Conservation (phyloP, 2,329 filamentous ascomycete species). For the Acrodontium crateriforme region DNA sequence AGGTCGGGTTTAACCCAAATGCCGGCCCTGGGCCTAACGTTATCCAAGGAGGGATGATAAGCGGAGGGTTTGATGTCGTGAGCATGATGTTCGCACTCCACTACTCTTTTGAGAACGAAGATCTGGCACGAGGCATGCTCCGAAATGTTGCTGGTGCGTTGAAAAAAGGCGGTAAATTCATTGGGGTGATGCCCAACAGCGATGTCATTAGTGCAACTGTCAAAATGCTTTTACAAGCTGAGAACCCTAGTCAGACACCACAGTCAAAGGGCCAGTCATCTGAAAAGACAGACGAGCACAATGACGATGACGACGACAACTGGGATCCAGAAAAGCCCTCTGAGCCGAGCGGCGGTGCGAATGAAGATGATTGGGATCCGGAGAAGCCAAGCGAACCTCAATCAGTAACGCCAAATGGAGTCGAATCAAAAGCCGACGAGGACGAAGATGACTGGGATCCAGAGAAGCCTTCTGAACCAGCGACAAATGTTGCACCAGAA, state of each 20-base stretch:
- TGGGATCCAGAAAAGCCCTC: conserved; percentile 28
- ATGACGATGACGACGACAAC: conserved; percentile 21
- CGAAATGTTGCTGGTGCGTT: conserved; percentile 79
- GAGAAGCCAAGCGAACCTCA: no score
- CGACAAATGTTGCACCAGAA: conserved; percentile 11
- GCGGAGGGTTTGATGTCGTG: conserved; percentile 81
- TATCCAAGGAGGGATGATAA: conserved; percentile 52
- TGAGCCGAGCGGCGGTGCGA: conserved; percentile 24
- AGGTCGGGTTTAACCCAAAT: conserved; percentile 76
- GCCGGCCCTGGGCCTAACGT: conserved; percentile 43
- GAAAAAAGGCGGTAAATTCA: conserved; percentile 87
- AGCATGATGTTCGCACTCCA: conserved; percentile 99
- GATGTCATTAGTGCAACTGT: conserved; percentile 74
- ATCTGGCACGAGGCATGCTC: conserved; percentile 82
- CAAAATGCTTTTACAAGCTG: conserved; percentile 55
- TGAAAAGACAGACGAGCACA: conserved; percentile 7
- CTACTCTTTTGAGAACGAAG: conserved; percentile 90
- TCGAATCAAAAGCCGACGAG: no score
- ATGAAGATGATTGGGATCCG: conserved; percentile 22
- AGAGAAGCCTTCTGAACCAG: conserved; percentile 31
- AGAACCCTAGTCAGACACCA: conserved; percentile 26
- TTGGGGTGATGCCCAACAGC: conserved; percentile 94
- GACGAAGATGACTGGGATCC: conserved; percentile 23
- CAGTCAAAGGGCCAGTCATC: conserved; percentile 7
- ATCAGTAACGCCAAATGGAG: no score